phyloP scores from a whole-genome alignment of 257 asterid genomes.

The Eucommia ulmoides region DNA sequence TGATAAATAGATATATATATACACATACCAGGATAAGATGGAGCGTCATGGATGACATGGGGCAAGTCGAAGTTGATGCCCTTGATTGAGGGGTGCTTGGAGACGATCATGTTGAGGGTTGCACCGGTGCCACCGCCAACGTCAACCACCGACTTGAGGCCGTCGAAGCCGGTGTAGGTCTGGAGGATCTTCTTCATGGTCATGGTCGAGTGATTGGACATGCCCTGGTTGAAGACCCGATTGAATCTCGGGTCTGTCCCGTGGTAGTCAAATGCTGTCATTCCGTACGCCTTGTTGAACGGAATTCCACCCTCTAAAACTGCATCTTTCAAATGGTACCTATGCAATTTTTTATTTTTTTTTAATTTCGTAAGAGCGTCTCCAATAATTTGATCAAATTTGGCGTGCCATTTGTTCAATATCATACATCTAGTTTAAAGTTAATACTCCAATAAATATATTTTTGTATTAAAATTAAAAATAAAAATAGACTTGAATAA shows the following conservation, averaged over 20 bases:
- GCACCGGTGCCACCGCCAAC: constrained; percentile 48
- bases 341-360: too few species aligned
- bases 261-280: constrained; percentile 5
- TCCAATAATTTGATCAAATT: too few species aligned
- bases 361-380: too few species aligned
- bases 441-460: too few species aligned
- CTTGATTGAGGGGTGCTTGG: constrained; percentile 22
- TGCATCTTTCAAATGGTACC: constrained; percentile 9
- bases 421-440: too few species aligned
- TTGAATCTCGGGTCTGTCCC: constrained; percentile 8
- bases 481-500: too few species aligned
- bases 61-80: constrained; percentile 39
- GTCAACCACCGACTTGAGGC: constrained; percentile 24
- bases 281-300: constrained; percentile 7
- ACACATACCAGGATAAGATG: constrained; percentile 13
- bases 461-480: too few species aligned
- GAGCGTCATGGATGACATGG: constrained; percentile 23
- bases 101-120: constrained; percentile 14
- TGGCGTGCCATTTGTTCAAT: too few species aligned
- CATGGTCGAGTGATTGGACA: constrained; percentile 21
- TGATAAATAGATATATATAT: too few species aligned
- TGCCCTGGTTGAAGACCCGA: constrained; percentile 18
- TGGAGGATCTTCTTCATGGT: constrained; percentile 19
- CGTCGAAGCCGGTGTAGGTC: constrained; percentile 25
- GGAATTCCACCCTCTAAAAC: constrained; percentile 13